Conservation (phyloP, 2,329 filamentous ascomycete genomes). For the Sodiomyces alkalinus region DNA sequence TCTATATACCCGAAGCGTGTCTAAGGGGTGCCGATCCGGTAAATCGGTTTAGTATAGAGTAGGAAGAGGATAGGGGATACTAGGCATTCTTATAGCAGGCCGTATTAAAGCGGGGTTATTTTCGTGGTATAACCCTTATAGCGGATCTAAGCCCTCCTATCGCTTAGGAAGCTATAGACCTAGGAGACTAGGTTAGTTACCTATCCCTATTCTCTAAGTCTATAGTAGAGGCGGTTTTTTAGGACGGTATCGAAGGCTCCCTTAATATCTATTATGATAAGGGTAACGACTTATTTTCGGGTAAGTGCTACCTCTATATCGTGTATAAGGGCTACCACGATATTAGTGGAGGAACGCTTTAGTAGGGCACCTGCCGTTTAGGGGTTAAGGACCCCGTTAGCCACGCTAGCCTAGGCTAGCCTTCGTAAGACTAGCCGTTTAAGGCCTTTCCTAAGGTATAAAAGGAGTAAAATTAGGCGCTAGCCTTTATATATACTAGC, state of each 20-base stretch:
- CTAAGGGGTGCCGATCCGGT: constrained; percentile 1
- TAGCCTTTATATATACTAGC: constrained; percentile 8
- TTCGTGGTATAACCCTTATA: not conserved
- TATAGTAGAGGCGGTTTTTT: constrained; percentile 7
- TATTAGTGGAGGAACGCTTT: constrained; percentile 8
- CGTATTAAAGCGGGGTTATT: constrained; percentile 2
- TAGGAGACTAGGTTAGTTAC: constrained; percentile 5
- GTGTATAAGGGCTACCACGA: constrained; percentile 8
- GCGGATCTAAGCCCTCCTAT: constrained; percentile 1
- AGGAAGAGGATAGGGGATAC: constrained; percentile 9
- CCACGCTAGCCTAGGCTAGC: constrained; percentile 9
- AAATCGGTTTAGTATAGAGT: constrained; percentile 8
- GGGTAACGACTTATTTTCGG: constrained; percentile 3
- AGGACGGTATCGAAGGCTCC: constrained; percentile 9
- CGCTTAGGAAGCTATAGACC: constrained; percentile 7
- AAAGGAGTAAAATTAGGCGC: constrained; percentile 12
- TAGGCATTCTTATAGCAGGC: constrained; percentile 7
- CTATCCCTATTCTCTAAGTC: constrained; percentile 8
- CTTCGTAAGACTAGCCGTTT: constrained; percentile 11
- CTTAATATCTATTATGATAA: constrained; percentile 8
- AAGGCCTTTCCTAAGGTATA: constrained; percentile 13
- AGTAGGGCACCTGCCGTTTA: constrained; percentile 11
- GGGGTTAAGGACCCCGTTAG: constrained; percentile 8
- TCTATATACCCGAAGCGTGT: constrained; percentile 9
- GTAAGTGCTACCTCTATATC: constrained; percentile 9